These are phyloP conservation scores for Sanghuangporus sanghuang DNA, from an alignment of 1,284 basidiomycete species.

Conservation along the genomic window DNA sequence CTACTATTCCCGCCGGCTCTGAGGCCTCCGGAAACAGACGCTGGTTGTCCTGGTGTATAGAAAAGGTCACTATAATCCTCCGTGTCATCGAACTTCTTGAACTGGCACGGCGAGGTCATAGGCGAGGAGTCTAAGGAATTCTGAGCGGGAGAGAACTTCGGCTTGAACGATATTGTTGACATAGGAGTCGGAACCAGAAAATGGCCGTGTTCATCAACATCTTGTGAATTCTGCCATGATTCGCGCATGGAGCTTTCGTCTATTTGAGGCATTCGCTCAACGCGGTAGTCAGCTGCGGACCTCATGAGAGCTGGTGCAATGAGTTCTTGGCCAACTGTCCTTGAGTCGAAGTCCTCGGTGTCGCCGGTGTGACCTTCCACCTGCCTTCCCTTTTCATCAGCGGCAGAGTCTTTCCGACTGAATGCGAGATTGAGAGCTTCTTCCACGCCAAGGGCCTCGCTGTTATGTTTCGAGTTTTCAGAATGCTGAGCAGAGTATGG, in stretches of 20 bases:
- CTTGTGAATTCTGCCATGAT: conserved; percentile 9
- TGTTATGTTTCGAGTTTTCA: conserved; percentile 22
- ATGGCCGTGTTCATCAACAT: neutral
- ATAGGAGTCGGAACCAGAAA: neutral
- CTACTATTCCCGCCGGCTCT: neutral
- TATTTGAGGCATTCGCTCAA: conserved; percentile 6
- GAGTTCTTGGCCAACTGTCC: conserved; percentile 4
- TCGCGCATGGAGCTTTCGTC: conserved; percentile 9
- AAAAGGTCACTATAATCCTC: conserved; percentile 18
- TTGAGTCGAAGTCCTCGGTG: neutral
- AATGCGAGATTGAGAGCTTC: conserved; percentile 19
- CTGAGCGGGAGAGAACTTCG: conserved; percentile 7
- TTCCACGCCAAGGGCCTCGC: conserved; percentile 19
- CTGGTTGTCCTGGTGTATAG: conserved; percentile 15
- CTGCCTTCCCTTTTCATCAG: neutral
- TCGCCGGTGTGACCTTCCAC: neutral
- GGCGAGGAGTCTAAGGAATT: conserved; percentile 16
- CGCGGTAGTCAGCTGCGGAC: neutral
- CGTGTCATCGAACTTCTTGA: conserved; percentile 16
- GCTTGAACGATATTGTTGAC: neutral
- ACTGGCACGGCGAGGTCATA: conserved; percentile 16
- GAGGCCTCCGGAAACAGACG: neutral
- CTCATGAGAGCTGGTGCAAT: neutral
- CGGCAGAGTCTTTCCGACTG: conserved; percentile 6
- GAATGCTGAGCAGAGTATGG: conserved; percentile 35